A percentile compares a stretch with the other conserved stretches of the same genome.
Conservation (phyloP, 345 rosid genomes). For the Trapa bicornis region DNA sequence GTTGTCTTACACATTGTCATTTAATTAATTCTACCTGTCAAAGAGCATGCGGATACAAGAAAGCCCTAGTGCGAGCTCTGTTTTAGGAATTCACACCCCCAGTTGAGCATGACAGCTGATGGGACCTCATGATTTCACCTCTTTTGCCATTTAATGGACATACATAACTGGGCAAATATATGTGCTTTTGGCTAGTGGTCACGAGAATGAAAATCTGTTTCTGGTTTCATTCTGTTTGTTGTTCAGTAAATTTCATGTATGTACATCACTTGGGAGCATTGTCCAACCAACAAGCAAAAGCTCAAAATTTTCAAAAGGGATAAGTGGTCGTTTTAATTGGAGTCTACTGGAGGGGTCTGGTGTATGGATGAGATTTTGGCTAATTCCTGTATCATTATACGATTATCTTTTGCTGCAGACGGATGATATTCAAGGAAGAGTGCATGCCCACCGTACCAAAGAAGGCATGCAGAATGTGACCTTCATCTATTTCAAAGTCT, state of each 20-base stretch:
- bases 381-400: not conserved
- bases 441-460: slow-evolving; percentile 53
- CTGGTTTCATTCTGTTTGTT: not conserved
- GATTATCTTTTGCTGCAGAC: slow-evolving; percentile 27
- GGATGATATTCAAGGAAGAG: slow-evolving; percentile 84
- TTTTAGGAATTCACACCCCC: not conserved
- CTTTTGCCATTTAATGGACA: too few species aligned
- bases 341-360: not conserved
- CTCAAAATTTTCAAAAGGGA: not conserved
- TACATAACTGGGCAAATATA: too few species aligned
- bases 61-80: not conserved
- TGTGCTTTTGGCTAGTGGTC: not conserved
- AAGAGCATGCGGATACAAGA: too few species aligned
- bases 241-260: not conserved
- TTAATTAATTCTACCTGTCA: not conserved
- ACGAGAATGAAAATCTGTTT: not conserved
- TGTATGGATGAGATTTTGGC: not conserved
- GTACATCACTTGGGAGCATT: not conserved
- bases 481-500: slow-evolving; percentile 61
- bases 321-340: not conserved
- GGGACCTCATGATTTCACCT: too few species aligned
- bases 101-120: too few species aligned
- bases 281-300: not conserved
- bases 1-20: not conserved
- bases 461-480: slow-evolving; percentile 59